These are phyloP conservation scores for Periconia macrospinosa DNA, from an alignment of 2,329 filamentous ascomycete genomes.

Conservation along the genomic window DNA sequence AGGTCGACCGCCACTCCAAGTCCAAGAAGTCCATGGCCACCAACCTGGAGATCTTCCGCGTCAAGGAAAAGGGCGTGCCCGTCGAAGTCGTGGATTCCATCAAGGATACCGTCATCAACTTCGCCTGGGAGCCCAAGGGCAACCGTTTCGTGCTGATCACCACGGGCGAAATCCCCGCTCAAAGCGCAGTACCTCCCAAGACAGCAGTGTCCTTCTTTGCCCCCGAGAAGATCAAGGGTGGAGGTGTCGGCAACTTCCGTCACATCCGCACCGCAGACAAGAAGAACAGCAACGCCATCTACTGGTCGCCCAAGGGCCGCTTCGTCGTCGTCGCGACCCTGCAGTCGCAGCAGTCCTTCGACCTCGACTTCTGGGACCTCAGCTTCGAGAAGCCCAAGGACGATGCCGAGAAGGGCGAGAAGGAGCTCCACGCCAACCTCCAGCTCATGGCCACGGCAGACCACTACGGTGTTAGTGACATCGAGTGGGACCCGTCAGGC, in stretches of 20 bases:
- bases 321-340: slow-evolving; percentile 96
- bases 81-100: slow-evolving; percentile 97
- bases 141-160: slow-evolving; percentile 97
- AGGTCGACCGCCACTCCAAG: slow-evolving; percentile 98
- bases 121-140: slow-evolving; percentile 98
- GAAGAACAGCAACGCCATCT: slow-evolving; percentile 99
- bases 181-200: slow-evolving; percentile 85
- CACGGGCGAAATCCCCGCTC: slow-evolving; percentile 77
- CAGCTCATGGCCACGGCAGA: slow-evolving; percentile 92
- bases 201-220: slow-evolving; percentile 95
- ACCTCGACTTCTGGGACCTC: slow-evolving; percentile 96
- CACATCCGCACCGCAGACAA: slow-evolving; percentile 93
- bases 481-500: slow-evolving; percentile 97
- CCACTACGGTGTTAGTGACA: slow-evolving; percentile 96
- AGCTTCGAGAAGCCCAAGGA: slow-evolving; percentile 79
- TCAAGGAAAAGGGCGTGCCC: slow-evolving; percentile 95
- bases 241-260: slow-evolving; percentile 88
- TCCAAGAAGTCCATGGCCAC: slow-evolving; percentile 98
- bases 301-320: slow-evolving; percentile 95
- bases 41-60: slow-evolving; percentile 96
- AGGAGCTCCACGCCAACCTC: slow-evolving; percentile 91
- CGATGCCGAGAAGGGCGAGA: slow-evolving; percentile 89
- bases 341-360: slow-evolving; percentile 87
- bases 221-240: slow-evolving; percentile 88
- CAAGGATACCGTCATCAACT: slow-evolving; percentile 99